These are phyloP conservation scores for Akanthomyces dipterigenus DNA, from an alignment of 2,329 filamentous ascomycete genomes.

Conservation along the genomic window DNA sequence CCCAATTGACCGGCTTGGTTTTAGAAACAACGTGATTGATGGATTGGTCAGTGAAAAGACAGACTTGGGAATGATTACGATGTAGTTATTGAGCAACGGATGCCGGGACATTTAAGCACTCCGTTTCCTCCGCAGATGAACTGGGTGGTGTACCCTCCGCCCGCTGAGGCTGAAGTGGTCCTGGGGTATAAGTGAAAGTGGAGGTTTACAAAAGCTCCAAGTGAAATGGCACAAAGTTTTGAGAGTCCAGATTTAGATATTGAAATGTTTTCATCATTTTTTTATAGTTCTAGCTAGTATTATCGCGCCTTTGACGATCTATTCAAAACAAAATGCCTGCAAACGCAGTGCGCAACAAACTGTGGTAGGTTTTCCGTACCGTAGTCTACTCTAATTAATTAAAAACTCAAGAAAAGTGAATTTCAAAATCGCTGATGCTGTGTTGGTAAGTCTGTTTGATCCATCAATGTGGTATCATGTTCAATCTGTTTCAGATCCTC, in stretches of 20 bases:
- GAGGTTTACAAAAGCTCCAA: not conserved
- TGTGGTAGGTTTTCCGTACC: not conserved
- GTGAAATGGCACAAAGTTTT: not conserved
- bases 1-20: not conserved
- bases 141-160: not conserved
- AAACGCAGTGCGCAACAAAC: not conserved
- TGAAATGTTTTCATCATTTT: not conserved
- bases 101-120: not conserved
- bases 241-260: too few relatives aligned
- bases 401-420: not conserved
- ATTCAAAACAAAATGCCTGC: not conserved
- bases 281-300: not conserved
- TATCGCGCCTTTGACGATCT: not conserved
- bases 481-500: not conserved
- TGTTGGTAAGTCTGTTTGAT: not conserved
- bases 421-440: constrained; percentile 1
- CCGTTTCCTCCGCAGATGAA: not conserved
- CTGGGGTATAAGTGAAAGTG: not conserved
- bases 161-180: not conserved
- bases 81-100: constrained; percentile 4
- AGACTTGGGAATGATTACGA: not conserved
- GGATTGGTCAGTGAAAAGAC: not conserved
- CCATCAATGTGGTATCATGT: not conserved
- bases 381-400: not conserved
- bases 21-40: not conserved